A percentile compares a stretch with the other conserved stretches of the same genome.
These are phyloP conservation scores for Stygiomarasmius scandens DNA, from an alignment of 1,284 basidiomycete species.

Conservation along the genomic window DNA sequence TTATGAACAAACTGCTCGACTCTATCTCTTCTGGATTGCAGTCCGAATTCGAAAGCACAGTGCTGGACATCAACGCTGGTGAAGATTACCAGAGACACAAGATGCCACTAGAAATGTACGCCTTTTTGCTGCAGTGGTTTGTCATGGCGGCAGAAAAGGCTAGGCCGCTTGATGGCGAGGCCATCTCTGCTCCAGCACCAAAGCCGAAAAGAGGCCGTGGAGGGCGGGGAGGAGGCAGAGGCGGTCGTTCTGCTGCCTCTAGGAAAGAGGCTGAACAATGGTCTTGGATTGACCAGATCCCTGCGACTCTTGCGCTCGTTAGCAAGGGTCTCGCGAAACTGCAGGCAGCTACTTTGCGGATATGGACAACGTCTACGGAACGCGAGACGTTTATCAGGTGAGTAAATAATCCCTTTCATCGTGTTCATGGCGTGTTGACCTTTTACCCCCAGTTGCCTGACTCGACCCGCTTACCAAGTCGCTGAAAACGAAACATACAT, in stretches of 20 bases:
- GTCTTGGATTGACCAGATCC: conserved; percentile 81
- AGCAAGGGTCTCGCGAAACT: conserved; percentile 69
- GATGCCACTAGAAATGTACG: conserved; percentile 82
- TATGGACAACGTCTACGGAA: conserved; percentile 88
- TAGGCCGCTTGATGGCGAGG: conserved; percentile 22
- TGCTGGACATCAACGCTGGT: conserved; percentile 60
- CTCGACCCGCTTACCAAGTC: conserved; percentile 84
- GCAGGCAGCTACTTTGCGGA: conserved; percentile 62
- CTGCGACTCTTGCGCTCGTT: conserved; percentile 67
- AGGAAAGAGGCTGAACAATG: conserved; percentile 59
- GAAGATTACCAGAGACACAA: conserved; percentile 76
- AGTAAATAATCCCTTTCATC: conserved; percentile 25
- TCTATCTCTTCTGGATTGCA: conserved; percentile 74
- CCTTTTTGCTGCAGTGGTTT: conserved; percentile 88
- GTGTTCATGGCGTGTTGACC: conserved; percentile 1
- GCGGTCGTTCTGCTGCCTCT: conserved; percentile 30
- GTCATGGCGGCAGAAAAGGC: conserved; percentile 53
- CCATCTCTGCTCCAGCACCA: conserved; percentile 43
- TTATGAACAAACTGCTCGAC: conserved; percentile 81
- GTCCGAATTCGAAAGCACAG: conserved; percentile 68
- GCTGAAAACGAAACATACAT: conserved; percentile 88
- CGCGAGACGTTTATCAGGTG: conserved; percentile 84
- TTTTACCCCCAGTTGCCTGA: conserved; percentile 70
- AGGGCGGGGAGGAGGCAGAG: conserved; percentile 50
- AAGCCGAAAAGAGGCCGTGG: conserved; percentile 61